phyloP scores from a whole-genome alignment of 2,329 filamentous ascomycete species.

The Botrytis fragariae region DNA sequence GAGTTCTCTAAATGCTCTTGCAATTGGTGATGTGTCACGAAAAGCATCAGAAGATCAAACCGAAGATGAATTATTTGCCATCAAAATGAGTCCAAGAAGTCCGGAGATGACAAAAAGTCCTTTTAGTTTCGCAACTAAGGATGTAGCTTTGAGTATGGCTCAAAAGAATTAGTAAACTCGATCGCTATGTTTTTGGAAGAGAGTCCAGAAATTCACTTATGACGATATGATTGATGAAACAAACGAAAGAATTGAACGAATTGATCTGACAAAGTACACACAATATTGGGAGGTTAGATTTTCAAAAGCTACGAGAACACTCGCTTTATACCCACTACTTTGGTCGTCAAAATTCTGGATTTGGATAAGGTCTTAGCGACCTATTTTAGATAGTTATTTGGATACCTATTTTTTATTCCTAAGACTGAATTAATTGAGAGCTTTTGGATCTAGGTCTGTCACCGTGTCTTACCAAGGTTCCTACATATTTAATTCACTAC shows the following conservation, averaged over 20 bases:
- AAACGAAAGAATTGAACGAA: constrained; percentile 3
- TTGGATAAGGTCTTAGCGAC: not conserved
- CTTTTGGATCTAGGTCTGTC: not conserved
- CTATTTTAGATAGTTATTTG: constrained; percentile 14
- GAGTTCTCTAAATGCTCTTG: constrained; percentile 40
- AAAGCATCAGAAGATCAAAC: constrained; percentile 45
- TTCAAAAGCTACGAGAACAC: constrained; percentile 2
- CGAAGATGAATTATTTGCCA: constrained; percentile 81
- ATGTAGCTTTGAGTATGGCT: constrained; percentile 35
- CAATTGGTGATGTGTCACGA: constrained; percentile 38
- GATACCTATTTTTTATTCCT: not conserved
- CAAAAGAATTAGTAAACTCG: not conserved
- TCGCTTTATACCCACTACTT: constrained; percentile 15
- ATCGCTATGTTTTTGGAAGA: not conserved
- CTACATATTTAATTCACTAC: not conserved
- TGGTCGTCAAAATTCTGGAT: not conserved
- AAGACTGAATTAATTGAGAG: not conserved
- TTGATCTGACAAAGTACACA: not conserved
- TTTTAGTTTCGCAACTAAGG: constrained; percentile 54
- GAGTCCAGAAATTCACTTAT: not conserved
- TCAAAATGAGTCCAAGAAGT: constrained; percentile 81
- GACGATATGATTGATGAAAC: constrained; percentile 11
- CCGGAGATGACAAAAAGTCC: constrained; percentile 84
- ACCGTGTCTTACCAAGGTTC: not conserved
- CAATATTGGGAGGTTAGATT: constrained; percentile 9